A percentile compares a stretch with the other conserved stretches of the same genome.
These are phyloP conservation scores for Scytalidium lignicola DNA, from an alignment of 2,329 filamentous ascomycete genomes.

Conservation along the genomic window DNA sequence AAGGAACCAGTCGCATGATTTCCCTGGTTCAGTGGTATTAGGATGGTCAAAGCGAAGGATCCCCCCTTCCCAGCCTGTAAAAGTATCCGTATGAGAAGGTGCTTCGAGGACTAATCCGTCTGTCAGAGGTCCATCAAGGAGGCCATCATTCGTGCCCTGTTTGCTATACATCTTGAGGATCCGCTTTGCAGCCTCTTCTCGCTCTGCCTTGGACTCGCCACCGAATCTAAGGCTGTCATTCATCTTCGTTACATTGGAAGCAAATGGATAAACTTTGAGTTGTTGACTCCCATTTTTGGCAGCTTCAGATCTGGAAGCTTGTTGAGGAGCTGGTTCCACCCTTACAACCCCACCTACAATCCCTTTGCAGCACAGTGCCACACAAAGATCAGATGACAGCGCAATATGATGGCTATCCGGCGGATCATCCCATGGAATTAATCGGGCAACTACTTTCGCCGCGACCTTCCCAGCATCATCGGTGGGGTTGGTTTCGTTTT, in stretches of 20 bases:
- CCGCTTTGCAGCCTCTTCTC: conserved; percentile 68
- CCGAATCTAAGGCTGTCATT: conserved; percentile 75
- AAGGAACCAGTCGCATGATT: conserved; percentile 62
- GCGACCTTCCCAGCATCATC: conserved; percentile 52
- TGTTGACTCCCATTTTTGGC: conserved; percentile 47
- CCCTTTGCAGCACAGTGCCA: conserved; percentile 63
- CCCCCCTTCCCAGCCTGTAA: conserved; percentile 73
- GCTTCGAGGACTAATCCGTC: conserved; percentile 75
- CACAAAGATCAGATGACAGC: conserved; percentile 72
- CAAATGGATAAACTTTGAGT: conserved; percentile 79
- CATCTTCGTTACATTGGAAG: conserved; percentile 46
- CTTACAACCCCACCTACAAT: conserved; percentile 84
- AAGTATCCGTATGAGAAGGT: conserved; percentile 46
- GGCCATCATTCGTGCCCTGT: conserved; percentile 46
- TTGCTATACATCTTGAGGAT: conserved; percentile 68
- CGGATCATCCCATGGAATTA: conserved; percentile 79
- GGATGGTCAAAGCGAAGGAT: conserved; percentile 72
- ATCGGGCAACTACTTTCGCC: conserved; percentile 67
- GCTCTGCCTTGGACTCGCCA: conserved; percentile 77
- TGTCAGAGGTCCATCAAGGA: conserved; percentile 80
- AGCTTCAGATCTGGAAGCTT: conserved; percentile 29
- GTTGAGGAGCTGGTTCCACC: conserved; percentile 69
- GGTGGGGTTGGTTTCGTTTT: conserved; percentile 60
- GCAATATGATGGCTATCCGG: conserved; percentile 77
- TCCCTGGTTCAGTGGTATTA: conserved; percentile 35